Percentiles rank a stretch among this genome's conserved stretches.
phyloP scores from a whole-genome alignment of 2,329 filamentous ascomycete genomes.

The Chalaropsis ovoidea region DNA sequence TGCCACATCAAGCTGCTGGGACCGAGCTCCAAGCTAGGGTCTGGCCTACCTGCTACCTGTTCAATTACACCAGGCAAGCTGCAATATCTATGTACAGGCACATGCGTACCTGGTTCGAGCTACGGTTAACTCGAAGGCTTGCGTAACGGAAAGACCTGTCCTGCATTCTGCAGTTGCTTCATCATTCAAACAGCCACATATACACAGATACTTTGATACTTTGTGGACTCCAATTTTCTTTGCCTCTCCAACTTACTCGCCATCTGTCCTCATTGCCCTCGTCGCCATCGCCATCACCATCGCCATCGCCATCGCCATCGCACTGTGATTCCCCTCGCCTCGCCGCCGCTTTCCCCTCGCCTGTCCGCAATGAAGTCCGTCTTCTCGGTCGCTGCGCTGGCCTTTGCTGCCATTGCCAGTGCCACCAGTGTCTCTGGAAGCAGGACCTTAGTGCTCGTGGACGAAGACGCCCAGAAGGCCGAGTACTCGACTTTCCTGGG shows the following conservation, averaged over 20 bases:
- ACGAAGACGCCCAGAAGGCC: conserved; percentile 69
- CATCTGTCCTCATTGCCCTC: not conserved
- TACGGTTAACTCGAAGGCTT: not conserved
- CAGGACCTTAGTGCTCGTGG: conserved; percentile 74
- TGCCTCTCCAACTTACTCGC: not conserved
- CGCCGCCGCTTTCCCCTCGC: conserved; percentile 20
- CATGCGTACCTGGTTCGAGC: not conserved
- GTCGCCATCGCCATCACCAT: not conserved
- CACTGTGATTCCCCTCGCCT: conserved; percentile 27
- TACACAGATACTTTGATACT: not conserved
- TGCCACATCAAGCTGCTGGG: not conserved
- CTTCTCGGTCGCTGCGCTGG: conserved; percentile 58
- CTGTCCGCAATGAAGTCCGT: conserved; percentile 60
- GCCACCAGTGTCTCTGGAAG: conserved; percentile 70
- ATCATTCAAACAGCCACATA: conserved; percentile 1
- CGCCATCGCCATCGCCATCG: not conserved
- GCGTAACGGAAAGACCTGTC: conserved; percentile 1
- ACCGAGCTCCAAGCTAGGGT: not conserved
- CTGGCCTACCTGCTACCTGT: conserved; percentile 3
- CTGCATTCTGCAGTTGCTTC: not conserved
- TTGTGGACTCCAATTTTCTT: too few relatives aligned
- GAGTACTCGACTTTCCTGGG: conserved; percentile 73
- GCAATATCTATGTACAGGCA: not conserved
- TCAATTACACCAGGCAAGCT: not conserved
- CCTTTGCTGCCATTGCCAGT: conserved; percentile 55